Base-by-base conservation (phyloP, 768 basidiomycete species). In the Megacollybia marginata region DNA sequence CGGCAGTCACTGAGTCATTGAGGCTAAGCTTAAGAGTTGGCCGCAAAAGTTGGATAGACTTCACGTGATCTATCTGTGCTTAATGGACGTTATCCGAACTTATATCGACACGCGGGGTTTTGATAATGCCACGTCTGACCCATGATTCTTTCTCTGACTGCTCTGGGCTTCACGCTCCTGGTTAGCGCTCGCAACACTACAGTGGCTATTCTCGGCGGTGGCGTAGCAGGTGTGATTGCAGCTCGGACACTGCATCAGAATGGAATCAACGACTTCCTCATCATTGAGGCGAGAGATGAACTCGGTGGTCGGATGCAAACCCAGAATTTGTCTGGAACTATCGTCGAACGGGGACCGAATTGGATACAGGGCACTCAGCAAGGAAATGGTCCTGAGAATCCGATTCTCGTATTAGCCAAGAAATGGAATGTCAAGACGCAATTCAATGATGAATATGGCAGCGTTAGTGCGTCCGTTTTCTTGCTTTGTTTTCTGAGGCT, bases 161-260 rank as follows among this genome's bases (percentile, higher is more conserved):
- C 23, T 28, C 23, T 28, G 23, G 23, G 23, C 23, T 28, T 28
- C 23, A 28, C 23, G 23, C 23, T 28, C 23, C 23, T 6, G 23
- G 23, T 28, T 28, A 28, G 23, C 6, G 23, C 23, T 3, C 23
- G 18, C 44, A 48, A 62, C 48, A 31, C 51, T 10, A 68, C 59
- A 8, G 74, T 83, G 12, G 71, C 85, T 36, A 78, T 85, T 47
- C 70, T 85, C 20, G 84, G 84, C 5, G 83, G 80, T 32, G 83
- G 84, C 9, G 74, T 85, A 36, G 65, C 84, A 5, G 84, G 84
- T 9, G 65, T 85, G 16, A 80, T 80, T 33, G 82, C 83, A 9
- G 84, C 85, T 11, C 74, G 77, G 28, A 76, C 80, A 0, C 67
- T 84, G 8, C 71, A 81, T 43, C 62, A 73, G 44, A 64, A 71